Percentiles rank a stretch among this genome's conserved stretches.
These are phyloP conservation scores for Fusarium papillatum DNA, from an alignment of 2,329 filamentous ascomycete genomes.

Conservation along the genomic window DNA sequence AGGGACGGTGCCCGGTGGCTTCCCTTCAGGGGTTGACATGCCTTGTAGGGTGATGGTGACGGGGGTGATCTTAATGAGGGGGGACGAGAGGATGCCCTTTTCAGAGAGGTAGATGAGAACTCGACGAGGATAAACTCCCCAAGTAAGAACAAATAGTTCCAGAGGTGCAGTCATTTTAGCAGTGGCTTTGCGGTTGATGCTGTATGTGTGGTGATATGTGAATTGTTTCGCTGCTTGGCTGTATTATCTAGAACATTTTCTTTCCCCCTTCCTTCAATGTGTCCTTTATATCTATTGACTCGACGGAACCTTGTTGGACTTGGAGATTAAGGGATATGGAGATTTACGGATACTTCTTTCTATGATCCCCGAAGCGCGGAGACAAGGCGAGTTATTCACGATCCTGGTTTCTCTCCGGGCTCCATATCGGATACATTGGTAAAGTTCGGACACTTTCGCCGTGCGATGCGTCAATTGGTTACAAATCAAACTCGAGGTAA, in stretches of 20 bases:
- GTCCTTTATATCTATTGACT: not conserved
- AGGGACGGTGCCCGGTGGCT: conserved; percentile 23
- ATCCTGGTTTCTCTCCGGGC: not conserved
- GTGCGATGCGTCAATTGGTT: not conserved
- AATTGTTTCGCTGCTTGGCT: not conserved
- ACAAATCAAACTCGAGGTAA: no score
- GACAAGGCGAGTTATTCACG: not conserved
- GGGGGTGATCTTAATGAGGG: conserved; percentile 14
- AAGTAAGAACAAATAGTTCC: conserved; percentile 28
- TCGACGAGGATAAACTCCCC: conserved; percentile 31
- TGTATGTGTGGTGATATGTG: not conserved
- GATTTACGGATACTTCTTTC: not conserved
- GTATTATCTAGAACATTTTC: not conserved
- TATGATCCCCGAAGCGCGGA: not conserved
- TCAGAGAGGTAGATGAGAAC: conserved; percentile 27
- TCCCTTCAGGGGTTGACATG: conserved; percentile 9
- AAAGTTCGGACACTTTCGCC: not conserved
- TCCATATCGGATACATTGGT: not conserved
- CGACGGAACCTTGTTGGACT: not conserved
- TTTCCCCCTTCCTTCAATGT: not conserved
- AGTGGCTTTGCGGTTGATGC: not conserved
- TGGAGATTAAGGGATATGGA: not conserved
- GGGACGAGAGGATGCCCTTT: conserved; percentile 16
- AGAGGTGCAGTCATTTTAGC: conserved; percentile 13
- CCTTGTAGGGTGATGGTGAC: not conserved